Evolutionary conservation across 2,329 filamentous ascomycete species (phyloP).

Genomic region (Aspergillus fumigatus): DNA sequence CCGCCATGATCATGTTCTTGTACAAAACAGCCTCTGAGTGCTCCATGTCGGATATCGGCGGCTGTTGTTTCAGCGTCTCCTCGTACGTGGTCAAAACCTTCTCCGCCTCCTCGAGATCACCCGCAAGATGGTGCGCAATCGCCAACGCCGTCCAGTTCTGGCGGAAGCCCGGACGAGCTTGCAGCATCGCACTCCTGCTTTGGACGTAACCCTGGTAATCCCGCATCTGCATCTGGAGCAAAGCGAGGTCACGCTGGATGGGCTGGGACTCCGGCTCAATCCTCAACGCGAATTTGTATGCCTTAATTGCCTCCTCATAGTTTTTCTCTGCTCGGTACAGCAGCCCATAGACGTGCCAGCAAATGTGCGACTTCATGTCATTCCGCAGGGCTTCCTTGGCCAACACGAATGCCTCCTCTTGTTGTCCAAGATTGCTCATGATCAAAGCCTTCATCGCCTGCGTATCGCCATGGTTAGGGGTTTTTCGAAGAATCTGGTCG

Average conservation of each 20-base stretch:
- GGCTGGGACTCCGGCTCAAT: constrained; percentile 92
- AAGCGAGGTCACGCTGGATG: constrained; percentile 88
- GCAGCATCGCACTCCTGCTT: constrained; percentile 82
- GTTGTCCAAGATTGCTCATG: constrained; percentile 85
- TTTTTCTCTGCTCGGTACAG: constrained; percentile 93
- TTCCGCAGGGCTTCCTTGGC: constrained; percentile 89
- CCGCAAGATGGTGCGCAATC: constrained; percentile 86
- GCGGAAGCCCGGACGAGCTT: constrained; percentile 72
- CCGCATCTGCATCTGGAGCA: constrained; percentile 92
- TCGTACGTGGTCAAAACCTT: constrained; percentile 89
- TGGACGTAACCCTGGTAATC: constrained; percentile 92
- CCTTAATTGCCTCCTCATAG: constrained; percentile 98
- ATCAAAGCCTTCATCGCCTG: constrained; percentile 99
- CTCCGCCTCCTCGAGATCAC: constrained; percentile 80
- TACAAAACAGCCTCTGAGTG: constrained; percentile 93
- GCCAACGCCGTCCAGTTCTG: constrained; percentile 98
- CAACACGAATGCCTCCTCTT: constrained; percentile 87
- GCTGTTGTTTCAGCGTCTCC: constrained; percentile 79
- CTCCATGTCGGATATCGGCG: constrained; percentile 75
- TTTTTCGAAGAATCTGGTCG: constrained; percentile 93
- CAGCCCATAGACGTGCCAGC: constrained; percentile 98
- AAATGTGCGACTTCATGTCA: constrained; percentile 99
- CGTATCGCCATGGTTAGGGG: constrained; percentile 94
- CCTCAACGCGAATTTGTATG: constrained; percentile 90
- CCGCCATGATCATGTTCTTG: constrained; percentile 91